A percentile compares a stretch with the other conserved stretches of the same genome.
Conservation (phyloP, 345 rosid genomes). For the Salix exigua region DNA sequence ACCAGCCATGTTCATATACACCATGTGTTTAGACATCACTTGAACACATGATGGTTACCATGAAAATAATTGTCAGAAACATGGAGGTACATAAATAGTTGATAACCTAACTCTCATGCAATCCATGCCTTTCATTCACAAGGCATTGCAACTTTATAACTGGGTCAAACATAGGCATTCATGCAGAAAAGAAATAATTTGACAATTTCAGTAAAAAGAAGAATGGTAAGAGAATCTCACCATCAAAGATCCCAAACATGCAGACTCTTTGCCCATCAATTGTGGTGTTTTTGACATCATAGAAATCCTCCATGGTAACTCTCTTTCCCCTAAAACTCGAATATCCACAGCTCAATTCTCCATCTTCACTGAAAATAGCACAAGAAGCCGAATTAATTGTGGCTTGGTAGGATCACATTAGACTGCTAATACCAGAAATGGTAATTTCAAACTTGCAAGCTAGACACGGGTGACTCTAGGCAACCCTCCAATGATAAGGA, state of each 20-base stretch:
- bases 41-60: background rate
- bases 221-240: slow-evolving; percentile 42
- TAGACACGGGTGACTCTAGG: background rate
- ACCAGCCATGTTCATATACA: background rate
- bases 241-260: slow-evolving; percentile 99
- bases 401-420: background rate
- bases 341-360: slow-evolving; percentile 88
- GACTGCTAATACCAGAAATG: background rate
- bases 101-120: slow-evolving; percentile 5
- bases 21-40: slow-evolving; percentile 5
- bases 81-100: slow-evolving; percentile 1
- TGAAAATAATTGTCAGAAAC: background rate
- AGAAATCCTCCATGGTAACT: slow-evolving; percentile 92
- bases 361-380: slow-evolving; percentile 67
- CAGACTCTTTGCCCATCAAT: slow-evolving; percentile 69
- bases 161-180: slow-evolving; percentile 1
- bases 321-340: slow-evolving; percentile 97
- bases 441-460: background rate
- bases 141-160: slow-evolving; percentile 2
- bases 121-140: slow-evolving; percentile 4
- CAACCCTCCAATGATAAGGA: background rate
- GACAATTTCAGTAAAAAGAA: background rate
- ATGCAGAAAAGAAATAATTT: slow-evolving; percentile 1
- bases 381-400: slow-evolving; percentile 7
- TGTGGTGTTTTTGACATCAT: slow-evolving; percentile 62